Evolutionary conservation across 768 basidiomycete genomes (phyloP).

Genomic region (Auricularia heimuer): DNA sequence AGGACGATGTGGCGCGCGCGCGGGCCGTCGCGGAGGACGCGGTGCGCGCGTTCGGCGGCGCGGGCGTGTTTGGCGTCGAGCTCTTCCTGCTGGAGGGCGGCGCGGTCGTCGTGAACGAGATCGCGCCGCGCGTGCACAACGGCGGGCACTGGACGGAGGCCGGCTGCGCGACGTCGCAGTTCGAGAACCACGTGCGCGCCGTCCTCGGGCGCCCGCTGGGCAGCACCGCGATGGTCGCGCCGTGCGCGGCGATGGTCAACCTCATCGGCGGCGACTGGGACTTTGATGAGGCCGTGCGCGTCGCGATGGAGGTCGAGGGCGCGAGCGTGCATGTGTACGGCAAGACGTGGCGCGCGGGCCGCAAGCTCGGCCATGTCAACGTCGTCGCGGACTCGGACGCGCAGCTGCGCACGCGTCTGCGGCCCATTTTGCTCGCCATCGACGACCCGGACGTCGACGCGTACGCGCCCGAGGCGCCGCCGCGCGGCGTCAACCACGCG

Average conservation of each 20-base stretch:
- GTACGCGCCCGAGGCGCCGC: conserved; percentile 39
- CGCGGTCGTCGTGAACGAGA: conserved; percentile 81
- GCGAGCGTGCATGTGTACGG: conserved; percentile 86
- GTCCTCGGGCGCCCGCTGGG: conserved; percentile 87
- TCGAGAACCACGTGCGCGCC: conserved; percentile 92
- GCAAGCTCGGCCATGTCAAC: conserved; percentile 98
- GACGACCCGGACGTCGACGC: conserved; percentile 35
- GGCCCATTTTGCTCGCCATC: conserved; percentile 59
- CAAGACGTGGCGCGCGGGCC: conserved; percentile 80
- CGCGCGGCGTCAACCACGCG: conserved; percentile 42
- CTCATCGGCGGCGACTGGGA: conserved; percentile 74
- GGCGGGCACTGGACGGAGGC: conserved; percentile 99
- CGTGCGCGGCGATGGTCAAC: conserved; percentile 88
- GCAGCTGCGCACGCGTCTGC: conserved; percentile 55
- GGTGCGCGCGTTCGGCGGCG: conserved; percentile 68
- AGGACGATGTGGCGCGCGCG: conserved; percentile 47
- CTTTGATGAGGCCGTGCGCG: conserved; percentile 46
- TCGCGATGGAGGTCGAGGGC: conserved; percentile 55
- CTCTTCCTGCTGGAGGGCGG: conserved; percentile 97
- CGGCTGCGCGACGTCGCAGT: conserved; percentile 93
- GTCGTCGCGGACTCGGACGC: conserved; percentile 77
- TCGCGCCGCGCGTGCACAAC: conserved; percentile 96
- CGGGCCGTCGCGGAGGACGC: conserved; percentile 70
- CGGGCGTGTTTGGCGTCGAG: conserved; percentile 95
- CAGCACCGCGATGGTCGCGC: conserved; percentile 77